These are phyloP conservation scores for Naganishia albida DNA, from an alignment of 1,284 basidiomycete genomes.

Conservation along the genomic window DNA sequence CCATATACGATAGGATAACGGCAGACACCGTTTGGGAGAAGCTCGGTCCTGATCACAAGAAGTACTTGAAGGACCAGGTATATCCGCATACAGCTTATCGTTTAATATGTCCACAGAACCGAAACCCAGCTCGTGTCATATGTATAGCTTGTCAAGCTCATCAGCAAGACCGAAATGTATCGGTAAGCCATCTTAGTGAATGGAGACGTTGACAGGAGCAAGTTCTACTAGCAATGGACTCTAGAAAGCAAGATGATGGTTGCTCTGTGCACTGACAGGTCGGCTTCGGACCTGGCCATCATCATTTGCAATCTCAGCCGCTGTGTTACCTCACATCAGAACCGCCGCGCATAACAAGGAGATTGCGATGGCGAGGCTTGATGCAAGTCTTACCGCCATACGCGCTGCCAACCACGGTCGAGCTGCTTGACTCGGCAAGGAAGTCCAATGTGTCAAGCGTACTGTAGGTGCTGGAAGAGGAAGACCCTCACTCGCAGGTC, in stretches of 20 bases:
- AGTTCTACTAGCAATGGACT: background rate
- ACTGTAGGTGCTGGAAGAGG: no score
- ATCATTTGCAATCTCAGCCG: background rate
- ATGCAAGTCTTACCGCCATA: background rate
- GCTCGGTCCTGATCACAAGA: no score
- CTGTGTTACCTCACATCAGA: no score
- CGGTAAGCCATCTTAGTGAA: background rate
- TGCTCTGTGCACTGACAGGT: background rate
- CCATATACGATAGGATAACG: no score
- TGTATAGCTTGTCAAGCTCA: no score
- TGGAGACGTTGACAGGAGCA: background rate
- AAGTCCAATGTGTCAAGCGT: background rate
- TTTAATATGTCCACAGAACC: no score
- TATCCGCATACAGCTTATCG: no score
- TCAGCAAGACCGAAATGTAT: no score
- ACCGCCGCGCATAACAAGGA: background rate
- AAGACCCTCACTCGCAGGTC: no score
- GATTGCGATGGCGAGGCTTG: background rate
- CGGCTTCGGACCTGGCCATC: background rate
- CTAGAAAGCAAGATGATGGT: background rate
- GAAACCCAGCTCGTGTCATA: no score
- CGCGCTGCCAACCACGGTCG: background rate
- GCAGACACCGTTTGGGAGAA: no score
- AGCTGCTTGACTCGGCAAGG: background rate
- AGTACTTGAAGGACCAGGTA: no score